These are phyloP conservation scores for Sporopachydermia lactativora DNA, from an alignment of 805 yeast species.

Conservation along the genomic window DNA sequence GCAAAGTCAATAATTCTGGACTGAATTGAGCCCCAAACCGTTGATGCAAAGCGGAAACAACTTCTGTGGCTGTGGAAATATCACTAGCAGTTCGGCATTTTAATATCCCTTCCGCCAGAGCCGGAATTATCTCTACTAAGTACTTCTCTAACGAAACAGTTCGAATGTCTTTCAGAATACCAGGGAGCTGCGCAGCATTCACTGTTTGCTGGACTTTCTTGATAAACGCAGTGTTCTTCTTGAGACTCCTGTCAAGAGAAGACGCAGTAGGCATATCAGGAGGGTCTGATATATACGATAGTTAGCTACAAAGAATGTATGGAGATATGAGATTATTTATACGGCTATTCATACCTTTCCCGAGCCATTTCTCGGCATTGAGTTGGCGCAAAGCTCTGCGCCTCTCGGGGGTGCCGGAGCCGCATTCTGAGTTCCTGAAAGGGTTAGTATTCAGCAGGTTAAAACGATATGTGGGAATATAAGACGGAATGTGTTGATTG, in stretches of 20 bases:
- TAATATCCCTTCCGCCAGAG: conserved; percentile 47
- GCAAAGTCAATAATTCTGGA: conserved; percentile 27
- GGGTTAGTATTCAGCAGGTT: no score
- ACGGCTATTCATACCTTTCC: no score
- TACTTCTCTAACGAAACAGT: conserved; percentile 60
- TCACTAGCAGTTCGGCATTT: conserved; percentile 43
- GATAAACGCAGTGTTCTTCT: conserved; percentile 70
- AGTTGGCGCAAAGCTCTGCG: background rate
- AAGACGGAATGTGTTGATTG: no score
- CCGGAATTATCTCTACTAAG: conserved; percentile 50
- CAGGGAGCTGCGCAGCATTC: conserved; percentile 31
- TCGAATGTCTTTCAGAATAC: conserved; percentile 44
- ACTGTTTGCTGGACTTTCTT: conserved; percentile 50
- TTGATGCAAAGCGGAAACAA: conserved; percentile 64
- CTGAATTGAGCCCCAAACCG: conserved; percentile 47
- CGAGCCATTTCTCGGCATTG: conserved; percentile 5
- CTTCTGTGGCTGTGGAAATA: conserved; percentile 46
- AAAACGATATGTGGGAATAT: no score
- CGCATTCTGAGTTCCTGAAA: no score
- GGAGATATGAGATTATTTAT: no score
- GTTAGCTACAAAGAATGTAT: no score
- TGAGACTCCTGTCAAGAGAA: conserved; percentile 60
- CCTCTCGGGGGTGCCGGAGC: background rate
- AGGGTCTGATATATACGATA: no score
- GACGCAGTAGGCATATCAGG: no score